Evolutionary conservation across 495 filamentous ascomycete species (phyloP).

Genomic region (Lentithecium fluviatile): DNA sequence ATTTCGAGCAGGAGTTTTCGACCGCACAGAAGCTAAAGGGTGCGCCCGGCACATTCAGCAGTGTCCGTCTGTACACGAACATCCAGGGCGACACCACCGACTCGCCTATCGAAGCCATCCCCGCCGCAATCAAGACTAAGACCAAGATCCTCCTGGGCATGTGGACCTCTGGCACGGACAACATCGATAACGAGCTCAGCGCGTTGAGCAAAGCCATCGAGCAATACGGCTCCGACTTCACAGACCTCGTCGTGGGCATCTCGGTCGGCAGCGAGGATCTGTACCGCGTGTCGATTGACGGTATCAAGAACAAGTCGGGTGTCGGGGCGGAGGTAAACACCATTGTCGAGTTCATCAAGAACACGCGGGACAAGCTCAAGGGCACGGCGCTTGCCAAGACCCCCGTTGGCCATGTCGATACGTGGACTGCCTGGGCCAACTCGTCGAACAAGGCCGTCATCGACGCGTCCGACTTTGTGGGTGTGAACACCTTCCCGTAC

Average conservation of each 20-base stretch:
- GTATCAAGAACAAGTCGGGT: constrained; percentile 35
- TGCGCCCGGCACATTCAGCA: constrained; percentile 67
- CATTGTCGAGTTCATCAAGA: constrained; percentile 18
- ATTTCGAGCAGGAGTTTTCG: constrained; percentile 70
- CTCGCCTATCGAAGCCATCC: constrained; percentile 48
- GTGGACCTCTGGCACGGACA: constrained; percentile 59
- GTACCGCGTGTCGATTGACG: constrained; percentile 67
- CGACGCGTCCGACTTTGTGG: constrained; percentile 52
- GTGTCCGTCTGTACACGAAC: constrained; percentile 65
- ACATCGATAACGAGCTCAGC: constrained; percentile 60
- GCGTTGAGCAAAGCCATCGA: constrained; percentile 62
- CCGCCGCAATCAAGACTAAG: constrained; percentile 53
- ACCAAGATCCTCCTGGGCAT: constrained; percentile 65
- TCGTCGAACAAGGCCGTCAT: constrained; percentile 68
- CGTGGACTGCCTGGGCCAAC: constrained; percentile 85
- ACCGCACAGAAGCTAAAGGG: constrained; percentile 67
- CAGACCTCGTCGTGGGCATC: constrained; percentile 68
- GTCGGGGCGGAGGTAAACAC: constrained; percentile 10
- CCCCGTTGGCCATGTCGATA: constrained; percentile 83
- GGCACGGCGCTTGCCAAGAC: constrained; percentile 38
- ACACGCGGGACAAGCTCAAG: constrained; percentile 16
- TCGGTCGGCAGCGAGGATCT: constrained; percentile 85
- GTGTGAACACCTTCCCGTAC: constrained; percentile 57
- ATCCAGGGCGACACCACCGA: constrained; percentile 60
- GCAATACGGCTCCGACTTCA: constrained; percentile 58